phyloP scores from a whole-genome alignment of 2,329 filamentous ascomycete species.

The Colletotrichum gloeosporioides region DNA sequence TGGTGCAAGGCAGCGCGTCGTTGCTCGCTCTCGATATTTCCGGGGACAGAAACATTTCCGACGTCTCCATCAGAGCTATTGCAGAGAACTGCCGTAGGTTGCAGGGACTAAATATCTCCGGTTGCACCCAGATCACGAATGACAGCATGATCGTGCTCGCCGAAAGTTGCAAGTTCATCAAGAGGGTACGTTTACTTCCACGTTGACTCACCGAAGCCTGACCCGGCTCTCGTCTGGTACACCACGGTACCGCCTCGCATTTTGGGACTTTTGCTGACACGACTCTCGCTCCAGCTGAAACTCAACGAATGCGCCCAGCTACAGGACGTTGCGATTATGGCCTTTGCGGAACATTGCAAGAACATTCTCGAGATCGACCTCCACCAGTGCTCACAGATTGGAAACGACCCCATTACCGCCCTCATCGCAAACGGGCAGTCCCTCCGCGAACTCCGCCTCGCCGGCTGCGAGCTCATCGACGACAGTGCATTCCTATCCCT shows the following conservation, averaged over 20 bases:
- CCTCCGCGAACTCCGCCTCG: slow-evolving; percentile 88
- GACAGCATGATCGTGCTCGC: slow-evolving; percentile 84
- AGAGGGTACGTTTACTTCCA: slow-evolving; percentile 66
- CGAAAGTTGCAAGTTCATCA: slow-evolving; percentile 82
- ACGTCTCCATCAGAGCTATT: slow-evolving; percentile 78
- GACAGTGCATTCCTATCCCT: slow-evolving; percentile 88
- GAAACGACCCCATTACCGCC: slow-evolving; percentile 82
- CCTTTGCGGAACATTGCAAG: slow-evolving; percentile 86
- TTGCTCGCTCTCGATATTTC: slow-evolving; percentile 92
- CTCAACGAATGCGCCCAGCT: slow-evolving; percentile 90
- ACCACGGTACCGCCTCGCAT: background rate
- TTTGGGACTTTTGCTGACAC: slow-evolving; percentile 32
- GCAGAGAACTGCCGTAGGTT: slow-evolving; percentile 83
- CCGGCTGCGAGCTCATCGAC: slow-evolving; percentile 83
- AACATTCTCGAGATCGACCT: slow-evolving; percentile 97
- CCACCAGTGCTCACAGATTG: slow-evolving; percentile 81
- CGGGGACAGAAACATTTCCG: slow-evolving; percentile 82
- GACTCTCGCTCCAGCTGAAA: slow-evolving; percentile 69
- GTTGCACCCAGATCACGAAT: slow-evolving; percentile 84
- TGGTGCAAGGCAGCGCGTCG: slow-evolving; percentile 80
- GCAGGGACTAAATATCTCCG: slow-evolving; percentile 92
- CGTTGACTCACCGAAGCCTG: background rate
- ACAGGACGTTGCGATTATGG: slow-evolving; percentile 80
- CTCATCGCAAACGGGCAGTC: slow-evolving; percentile 80
- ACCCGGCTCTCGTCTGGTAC: background rate